Base-by-base conservation (phyloP, 2,329 filamentous ascomycete species). In the Hypoxylon sp. region DNA sequence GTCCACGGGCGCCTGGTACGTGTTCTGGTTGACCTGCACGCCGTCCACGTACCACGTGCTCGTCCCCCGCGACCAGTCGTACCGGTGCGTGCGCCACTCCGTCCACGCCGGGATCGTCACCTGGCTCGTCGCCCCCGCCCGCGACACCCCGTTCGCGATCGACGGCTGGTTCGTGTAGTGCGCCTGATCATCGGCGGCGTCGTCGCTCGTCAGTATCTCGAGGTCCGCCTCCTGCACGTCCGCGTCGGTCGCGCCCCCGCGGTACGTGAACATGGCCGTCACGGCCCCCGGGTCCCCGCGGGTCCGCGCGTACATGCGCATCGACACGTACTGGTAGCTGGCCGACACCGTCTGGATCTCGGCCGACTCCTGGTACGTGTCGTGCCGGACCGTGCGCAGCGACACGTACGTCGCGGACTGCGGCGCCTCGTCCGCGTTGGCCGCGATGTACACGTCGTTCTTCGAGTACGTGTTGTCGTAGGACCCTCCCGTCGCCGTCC, bases 141-240 rank as follows among this genome's bases (percentile, higher is more conserved):
- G 61, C 58, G 41, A 1, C 19, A 26, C 37, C 1, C 64, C 64
- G 54, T 3, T 44, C 34, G 75, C 74, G 26, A 74, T 75, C 59
- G 78, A 79, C 0, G 87, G 87, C 74, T 89, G 87, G 75, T 89
- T 89, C 13, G 87, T 89, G 77, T 87, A 89, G 65, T 85, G 81
- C 39, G 85, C 75, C 37, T 74, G 73, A 58, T 79, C 71, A n/a
- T n/a, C n/a, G n/a, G n/a, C n/a, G 17, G 69, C 71, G 1, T 78
- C 76, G 53, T 82, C 81, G 17, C 70, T 68, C 1, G 84, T 86
- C 46, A 84, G 77, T 55, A 86, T 78, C 74, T 87, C 84, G 34
- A 86, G 76, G 69, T 87, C 84, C 6, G 82, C 78, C 70, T 86
- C 84, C 69, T 85, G 82, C n/a, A 85, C 77, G 17, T 76, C 64